phyloP scores from a whole-genome alignment of 2,329 filamentous ascomycete species.

The Tolypocladium tropicale region DNA sequence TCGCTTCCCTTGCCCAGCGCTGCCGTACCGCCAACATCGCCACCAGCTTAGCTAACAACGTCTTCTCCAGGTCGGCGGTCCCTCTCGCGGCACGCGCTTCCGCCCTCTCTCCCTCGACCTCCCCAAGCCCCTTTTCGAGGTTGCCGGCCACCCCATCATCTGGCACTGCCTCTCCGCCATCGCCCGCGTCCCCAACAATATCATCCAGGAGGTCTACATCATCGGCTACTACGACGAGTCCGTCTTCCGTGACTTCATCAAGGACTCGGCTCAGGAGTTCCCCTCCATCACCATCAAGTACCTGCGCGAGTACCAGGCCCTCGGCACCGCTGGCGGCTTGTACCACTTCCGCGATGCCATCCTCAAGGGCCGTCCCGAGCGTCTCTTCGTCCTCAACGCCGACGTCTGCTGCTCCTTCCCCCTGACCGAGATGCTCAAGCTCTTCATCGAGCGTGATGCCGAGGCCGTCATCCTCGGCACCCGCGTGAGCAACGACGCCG shows the following conservation, averaged over 20 bases:
- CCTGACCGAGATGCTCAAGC: slow-evolving; percentile 84
- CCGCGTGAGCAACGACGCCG: slow-evolving; percentile 79
- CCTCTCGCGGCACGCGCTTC: slow-evolving; percentile 91
- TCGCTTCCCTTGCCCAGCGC: background rate
- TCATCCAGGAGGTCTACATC: slow-evolving; percentile 89
- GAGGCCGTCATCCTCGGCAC: slow-evolving; percentile 96
- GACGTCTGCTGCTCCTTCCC: slow-evolving; percentile 99
- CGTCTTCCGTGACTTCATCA: slow-evolving; percentile 97
- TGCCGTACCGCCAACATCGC: background rate
- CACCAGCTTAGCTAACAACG: slow-evolving; percentile 15
- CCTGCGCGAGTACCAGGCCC: slow-evolving; percentile 90
- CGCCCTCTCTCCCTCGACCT: slow-evolving; percentile 90
- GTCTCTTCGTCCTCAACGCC: slow-evolving; percentile 94
- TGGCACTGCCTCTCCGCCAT: slow-evolving; percentile 93
- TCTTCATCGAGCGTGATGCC: slow-evolving; percentile 90
- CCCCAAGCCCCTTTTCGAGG: slow-evolving; percentile 97
- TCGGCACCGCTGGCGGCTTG: slow-evolving; percentile 90
- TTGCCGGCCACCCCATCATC: slow-evolving; percentile 96
- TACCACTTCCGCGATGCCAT: slow-evolving; percentile 99
- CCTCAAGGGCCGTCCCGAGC: slow-evolving; percentile 87
- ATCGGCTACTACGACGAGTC: slow-evolving; percentile 98
- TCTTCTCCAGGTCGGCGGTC: slow-evolving; percentile 69
- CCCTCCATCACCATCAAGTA: slow-evolving; percentile 82
- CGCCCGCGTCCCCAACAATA: slow-evolving; percentile 69
- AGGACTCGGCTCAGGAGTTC: slow-evolving; percentile 75